These are phyloP conservation scores for Hanseniaspora pseudoguilliermondii DNA, from an alignment of 805 yeast species.

Conservation along the genomic window DNA sequence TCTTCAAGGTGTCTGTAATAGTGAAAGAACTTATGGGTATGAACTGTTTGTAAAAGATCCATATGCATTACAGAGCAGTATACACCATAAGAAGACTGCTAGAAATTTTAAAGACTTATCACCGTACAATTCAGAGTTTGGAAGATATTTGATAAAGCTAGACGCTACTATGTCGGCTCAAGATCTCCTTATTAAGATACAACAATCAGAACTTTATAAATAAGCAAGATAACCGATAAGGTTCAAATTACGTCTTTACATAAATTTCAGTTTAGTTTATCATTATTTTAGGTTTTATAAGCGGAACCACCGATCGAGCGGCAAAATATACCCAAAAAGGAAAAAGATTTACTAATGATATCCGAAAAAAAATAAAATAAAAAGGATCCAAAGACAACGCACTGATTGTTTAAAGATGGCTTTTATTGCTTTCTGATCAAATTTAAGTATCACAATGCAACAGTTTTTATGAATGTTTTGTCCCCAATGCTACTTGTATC, in stretches of 20 bases:
- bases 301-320: no score
- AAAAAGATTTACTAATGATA: no score
- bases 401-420: no score
- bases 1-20: not conserved
- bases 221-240: not conserved
- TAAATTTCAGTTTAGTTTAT: not conserved
- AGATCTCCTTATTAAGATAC: not conserved
- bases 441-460: no score
- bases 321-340: no score
- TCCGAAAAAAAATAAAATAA: not conserved
- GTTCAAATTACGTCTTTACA: not conserved
- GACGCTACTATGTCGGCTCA: not conserved
- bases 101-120: not conserved
- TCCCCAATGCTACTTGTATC: no score
- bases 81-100: not conserved
- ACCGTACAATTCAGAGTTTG: not conserved
- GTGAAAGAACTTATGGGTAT: slow-evolving; percentile 1
- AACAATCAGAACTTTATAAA: not conserved
- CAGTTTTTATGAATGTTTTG: no score
- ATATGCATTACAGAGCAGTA: not conserved
- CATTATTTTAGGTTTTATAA: not conserved
- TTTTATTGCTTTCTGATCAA: no score
- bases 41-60: not conserved
- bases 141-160: not conserved
- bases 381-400: not conserved